Percentiles rank a stretch among this genome's conserved stretches.
phyloP scores from a whole-genome alignment of 2,329 filamentous ascomycete species.

The Domatiomyces catenatus region DNA sequence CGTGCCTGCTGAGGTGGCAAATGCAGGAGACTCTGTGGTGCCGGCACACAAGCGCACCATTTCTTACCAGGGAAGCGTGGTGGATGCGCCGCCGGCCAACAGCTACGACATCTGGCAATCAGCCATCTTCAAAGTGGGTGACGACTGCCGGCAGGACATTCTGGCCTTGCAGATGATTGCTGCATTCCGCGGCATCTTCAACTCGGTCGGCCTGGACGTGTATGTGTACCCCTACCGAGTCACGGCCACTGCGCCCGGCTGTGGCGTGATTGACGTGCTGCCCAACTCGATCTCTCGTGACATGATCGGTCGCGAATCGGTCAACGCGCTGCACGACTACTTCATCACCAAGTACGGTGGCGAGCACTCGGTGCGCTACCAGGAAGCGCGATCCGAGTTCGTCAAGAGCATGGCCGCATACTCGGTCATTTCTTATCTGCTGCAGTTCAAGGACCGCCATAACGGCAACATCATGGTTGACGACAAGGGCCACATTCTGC shows the following conservation, averaged over 20 bases:
- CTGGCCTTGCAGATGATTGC: slow-evolving; percentile 95
- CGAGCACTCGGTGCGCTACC: slow-evolving; percentile 86
- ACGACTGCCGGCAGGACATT: slow-evolving; percentile 95
- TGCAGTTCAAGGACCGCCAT: slow-evolving; percentile 98
- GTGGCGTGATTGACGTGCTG: slow-evolving; percentile 93
- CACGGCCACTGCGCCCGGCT: slow-evolving; percentile 90
- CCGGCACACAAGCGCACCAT: not conserved
- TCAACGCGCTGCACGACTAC: slow-evolving; percentile 97
- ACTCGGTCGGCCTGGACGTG: slow-evolving; percentile 83
- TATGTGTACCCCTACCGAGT: slow-evolving; percentile 96
- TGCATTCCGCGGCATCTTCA: slow-evolving; percentile 93
- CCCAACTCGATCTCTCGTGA: slow-evolving; percentile 96
- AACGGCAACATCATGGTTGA: slow-evolving; percentile 99
- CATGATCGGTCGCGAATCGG: slow-evolving; percentile 94
- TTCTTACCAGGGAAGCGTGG: not conserved
- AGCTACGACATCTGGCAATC: slow-evolving; percentile 96
- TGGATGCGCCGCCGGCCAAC: slow-evolving; percentile 13
- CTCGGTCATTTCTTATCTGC: slow-evolving; percentile 84
- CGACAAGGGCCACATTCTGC: slow-evolving; percentile 88
- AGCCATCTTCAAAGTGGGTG: slow-evolving; percentile 98
- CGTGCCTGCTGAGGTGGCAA: not conserved
- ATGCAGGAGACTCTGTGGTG: not conserved
- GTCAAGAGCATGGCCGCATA: slow-evolving; percentile 99
- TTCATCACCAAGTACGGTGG: slow-evolving; percentile 95
- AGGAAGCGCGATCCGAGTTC: slow-evolving; percentile 89